Evolutionary conservation across 345 rosid species (phyloP), one percentile per base, ranked within the genome.

Genomic region (Dipteronia dyeriana): DNA sequence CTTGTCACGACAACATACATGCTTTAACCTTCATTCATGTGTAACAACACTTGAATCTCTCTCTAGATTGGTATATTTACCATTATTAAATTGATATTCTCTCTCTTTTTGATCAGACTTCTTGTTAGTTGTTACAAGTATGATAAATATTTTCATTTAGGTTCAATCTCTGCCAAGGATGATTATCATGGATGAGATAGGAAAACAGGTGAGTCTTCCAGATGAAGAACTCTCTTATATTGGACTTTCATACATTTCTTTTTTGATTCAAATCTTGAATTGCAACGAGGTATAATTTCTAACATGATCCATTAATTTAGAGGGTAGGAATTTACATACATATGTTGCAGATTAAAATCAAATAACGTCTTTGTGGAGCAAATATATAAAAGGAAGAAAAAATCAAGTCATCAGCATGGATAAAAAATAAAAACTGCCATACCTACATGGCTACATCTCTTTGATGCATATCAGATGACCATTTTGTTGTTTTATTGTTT

Each of bases 91-190:
- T 51, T 63, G 12, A 66, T 34, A 53, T 3, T 38, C 62, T 72
- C 41, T 60, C 14, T 80, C 53, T 65, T 81, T 77, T 75, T 66
- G n/a, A 29, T 5, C 75, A 9, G 68, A 72, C 31, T 11, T 54
- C 75, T 10, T 59, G 61, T 71, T 71, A 12, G 74, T 10, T 54
- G 61, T 70, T 71, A 12, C 38, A 11, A 11, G 23, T 34, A 22
- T 76, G 76, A 81, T 72, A 75, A 76, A 65, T 38, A 79, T 83
- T 56, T 78, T 54, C 16, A 45, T 80, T 81, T 95, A 96, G 97
- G 99, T 96, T 80, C 97, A 91, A 77, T 94, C 99, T 61, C 86
- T 96, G 77, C 97, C 97, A 43, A 89, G 98, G 91, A 95, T 95
- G 97, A 95, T 95, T 73, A 95, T 93, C 76, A 90, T 74, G 88